Evolutionary conservation across 2,329 filamentous ascomycete species (phyloP).

Genomic region (Rachicladosporium sp.): DNA sequence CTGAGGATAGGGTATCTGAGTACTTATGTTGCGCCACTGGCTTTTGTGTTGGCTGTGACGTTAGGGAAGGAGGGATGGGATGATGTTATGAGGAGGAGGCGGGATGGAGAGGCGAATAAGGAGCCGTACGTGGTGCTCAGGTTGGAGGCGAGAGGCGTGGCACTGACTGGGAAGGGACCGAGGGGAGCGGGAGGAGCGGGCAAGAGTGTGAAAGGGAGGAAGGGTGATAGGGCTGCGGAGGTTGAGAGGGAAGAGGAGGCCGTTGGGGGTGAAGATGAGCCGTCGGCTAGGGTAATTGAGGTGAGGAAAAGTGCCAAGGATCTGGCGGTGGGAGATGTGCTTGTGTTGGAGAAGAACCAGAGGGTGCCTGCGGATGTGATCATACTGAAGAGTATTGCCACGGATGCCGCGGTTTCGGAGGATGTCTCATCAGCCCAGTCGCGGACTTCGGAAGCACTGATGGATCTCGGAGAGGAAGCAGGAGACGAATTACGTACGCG

Average conservation of each 20-base stretch:
- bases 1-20: constrained; percentile 87
- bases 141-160: too few species aligned
- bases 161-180: too few species aligned
- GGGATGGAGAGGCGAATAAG: constrained; percentile 89
- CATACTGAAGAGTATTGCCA: constrained; percentile 68
- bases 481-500: constrained; percentile 25
- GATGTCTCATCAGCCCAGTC: constrained; percentile 21
- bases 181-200: too few species aligned
- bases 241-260: constrained; percentile 58
- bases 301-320: constrained; percentile 72
- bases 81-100: constrained; percentile 71
- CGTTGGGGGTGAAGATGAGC: constrained; percentile 25
- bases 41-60: constrained; percentile 83
- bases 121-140: constrained; percentile 71
- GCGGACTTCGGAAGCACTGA: constrained; percentile 10
- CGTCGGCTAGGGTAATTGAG: constrained; percentile 40
- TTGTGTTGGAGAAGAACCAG: constrained; percentile 85
- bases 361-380: constrained; percentile 89
- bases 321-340: constrained; percentile 86
- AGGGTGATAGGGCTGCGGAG: constrained; percentile 39
- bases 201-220: constrained; percentile 19
- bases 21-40: constrained; percentile 85
- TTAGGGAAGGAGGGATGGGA: constrained; percentile 93
- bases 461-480: constrained; percentile 14
- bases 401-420: constrained; percentile 36